Evolutionary conservation across 768 basidiomycete genomes (phyloP).

Genomic region (Mycena sanguinolenta): DNA sequence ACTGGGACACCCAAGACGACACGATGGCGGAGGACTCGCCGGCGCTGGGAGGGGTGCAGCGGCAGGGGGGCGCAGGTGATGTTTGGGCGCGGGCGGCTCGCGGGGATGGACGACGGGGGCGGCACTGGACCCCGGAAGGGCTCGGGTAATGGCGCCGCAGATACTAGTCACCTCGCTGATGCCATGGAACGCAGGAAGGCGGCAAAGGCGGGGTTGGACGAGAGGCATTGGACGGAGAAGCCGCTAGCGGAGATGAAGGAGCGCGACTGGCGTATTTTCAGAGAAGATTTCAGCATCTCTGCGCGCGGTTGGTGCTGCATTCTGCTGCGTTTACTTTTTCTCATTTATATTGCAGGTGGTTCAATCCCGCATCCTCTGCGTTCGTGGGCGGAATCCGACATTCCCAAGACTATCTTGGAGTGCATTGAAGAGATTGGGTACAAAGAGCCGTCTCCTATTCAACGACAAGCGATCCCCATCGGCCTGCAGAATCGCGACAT

Average conservation of each 20-base stretch:
- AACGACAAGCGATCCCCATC: constrained; percentile 99
- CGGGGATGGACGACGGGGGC: constrained; percentile 89
- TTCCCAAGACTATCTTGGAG: constrained; percentile 82
- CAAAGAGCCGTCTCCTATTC: constrained; percentile 97
- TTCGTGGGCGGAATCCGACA: constrained; percentile 90
- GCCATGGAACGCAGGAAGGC: constrained; percentile 86
- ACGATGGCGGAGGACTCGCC: constrained; percentile 86
- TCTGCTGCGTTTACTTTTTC: constrained; percentile 1
- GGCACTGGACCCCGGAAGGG: constrained; percentile 56
- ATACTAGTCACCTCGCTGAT: constrained; percentile 75
- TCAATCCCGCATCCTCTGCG: constrained; percentile 94
- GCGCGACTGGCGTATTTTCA: constrained; percentile 98
- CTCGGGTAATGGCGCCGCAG: constrained; percentile 46
- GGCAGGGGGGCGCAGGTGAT: constrained; percentile 89
- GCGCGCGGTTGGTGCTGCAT: constrained; percentile 74
- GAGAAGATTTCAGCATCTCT: constrained; percentile 97
- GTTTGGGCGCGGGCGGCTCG: constrained; percentile 88
- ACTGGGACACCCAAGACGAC: constrained; percentile 98
- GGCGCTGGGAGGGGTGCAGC: constrained; percentile 75
- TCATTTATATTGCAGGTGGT: constrained; percentile 71
- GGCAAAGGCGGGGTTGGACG: constrained; percentile 86
- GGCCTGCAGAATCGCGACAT: constrained; percentile 96
- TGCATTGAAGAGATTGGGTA: constrained; percentile 95
- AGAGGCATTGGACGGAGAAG: constrained; percentile 98
- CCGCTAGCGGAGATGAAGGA: constrained; percentile 94